phyloP scores from a whole-genome alignment of 2,329 filamentous ascomycete species.

The Monosporascus cannonballus region DNA sequence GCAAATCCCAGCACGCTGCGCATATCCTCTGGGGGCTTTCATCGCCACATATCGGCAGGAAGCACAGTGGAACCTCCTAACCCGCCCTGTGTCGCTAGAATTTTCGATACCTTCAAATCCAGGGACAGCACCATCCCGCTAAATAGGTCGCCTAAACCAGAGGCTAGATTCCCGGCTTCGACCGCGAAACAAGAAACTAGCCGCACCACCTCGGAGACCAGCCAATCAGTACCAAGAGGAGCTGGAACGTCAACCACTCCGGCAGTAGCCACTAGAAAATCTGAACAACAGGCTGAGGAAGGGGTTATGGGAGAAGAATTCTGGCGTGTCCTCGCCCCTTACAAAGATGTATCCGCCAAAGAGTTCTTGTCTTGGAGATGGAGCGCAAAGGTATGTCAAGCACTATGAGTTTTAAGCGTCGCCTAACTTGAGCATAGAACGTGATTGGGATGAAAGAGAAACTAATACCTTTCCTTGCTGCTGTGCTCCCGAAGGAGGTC shows the following conservation, averaged over 20 bases:
- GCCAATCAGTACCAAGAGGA: not conserved
- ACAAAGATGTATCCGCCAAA: slow-evolving; percentile 6
- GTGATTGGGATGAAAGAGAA: slow-evolving; percentile 41
- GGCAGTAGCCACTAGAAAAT: not conserved
- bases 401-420: not conserved
- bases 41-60: not conserved
- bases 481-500: slow-evolving; percentile 44
- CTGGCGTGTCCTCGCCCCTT: slow-evolving; percentile 15
- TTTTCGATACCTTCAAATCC: not conserved
- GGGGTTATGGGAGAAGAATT: slow-evolving; percentile 5
- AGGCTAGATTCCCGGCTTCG: no score
- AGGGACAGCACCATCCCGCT: no score
- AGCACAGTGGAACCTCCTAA: not conserved
- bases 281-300: not conserved
- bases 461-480: slow-evolving; percentile 42
- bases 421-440: slow-evolving; percentile 35
- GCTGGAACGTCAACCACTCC: not conserved
- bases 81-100: not conserved
- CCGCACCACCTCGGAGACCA: not conserved
- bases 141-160: no score
- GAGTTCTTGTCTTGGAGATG: slow-evolving; percentile 20
- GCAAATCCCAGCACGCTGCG: not conserved
- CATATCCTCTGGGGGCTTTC: not conserved
- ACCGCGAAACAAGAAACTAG: not conserved
- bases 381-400: slow-evolving; percentile 12